Evolutionary conservation across 2,329 filamentous ascomycete genomes (phyloP).

Genomic region (Truncatella angustata): DNA sequence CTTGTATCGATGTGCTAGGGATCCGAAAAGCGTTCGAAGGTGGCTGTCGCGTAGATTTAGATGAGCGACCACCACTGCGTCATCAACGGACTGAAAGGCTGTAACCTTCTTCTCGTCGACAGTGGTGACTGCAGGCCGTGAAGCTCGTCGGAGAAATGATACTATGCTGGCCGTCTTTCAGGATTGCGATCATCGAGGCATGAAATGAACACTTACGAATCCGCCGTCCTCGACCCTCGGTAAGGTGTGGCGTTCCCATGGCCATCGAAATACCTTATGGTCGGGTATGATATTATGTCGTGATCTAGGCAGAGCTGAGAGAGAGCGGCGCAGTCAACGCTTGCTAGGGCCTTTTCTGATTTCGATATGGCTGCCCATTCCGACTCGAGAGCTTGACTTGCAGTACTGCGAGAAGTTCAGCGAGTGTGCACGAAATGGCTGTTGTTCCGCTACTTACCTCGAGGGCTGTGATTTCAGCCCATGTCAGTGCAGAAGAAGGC

Average conservation of each 20-base stretch:
- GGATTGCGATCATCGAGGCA: background rate
- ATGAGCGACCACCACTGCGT: slow-evolving; percentile 40
- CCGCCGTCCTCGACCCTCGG: slow-evolving; percentile 39
- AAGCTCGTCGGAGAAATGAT: slow-evolving; percentile 26
- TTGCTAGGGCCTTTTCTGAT: slow-evolving; percentile 24
- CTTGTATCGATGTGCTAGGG: slow-evolving; percentile 32
- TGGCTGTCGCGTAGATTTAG: slow-evolving; percentile 28
- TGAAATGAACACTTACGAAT: slow-evolving; percentile 27
- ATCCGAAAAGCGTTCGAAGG: slow-evolving; percentile 28
- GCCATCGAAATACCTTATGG: slow-evolving; percentile 41
- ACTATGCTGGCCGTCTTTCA: slow-evolving; percentile 28
- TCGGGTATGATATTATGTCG: slow-evolving; percentile 43
- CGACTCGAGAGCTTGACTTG: slow-evolving; percentile 30
- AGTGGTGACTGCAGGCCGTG: slow-evolving; percentile 22
- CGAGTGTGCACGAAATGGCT: too few species aligned
- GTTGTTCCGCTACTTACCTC: slow-evolving; percentile 18
- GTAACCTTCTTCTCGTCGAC: slow-evolving; percentile 19
- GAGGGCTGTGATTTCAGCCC: too few species aligned
- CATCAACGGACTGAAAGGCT: slow-evolving; percentile 36
- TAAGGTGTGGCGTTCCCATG: slow-evolving; percentile 35
- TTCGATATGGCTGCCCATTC: slow-evolving; percentile 32
- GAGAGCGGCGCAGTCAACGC: slow-evolving; percentile 38
- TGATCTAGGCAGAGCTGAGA: slow-evolving; percentile 38
- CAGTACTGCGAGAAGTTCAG: too few species aligned
- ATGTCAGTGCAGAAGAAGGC: too few species aligned